phyloP scores from a whole-genome alignment of 352 stramenopile genomes.

The Blastocystis sp. region DNA sequence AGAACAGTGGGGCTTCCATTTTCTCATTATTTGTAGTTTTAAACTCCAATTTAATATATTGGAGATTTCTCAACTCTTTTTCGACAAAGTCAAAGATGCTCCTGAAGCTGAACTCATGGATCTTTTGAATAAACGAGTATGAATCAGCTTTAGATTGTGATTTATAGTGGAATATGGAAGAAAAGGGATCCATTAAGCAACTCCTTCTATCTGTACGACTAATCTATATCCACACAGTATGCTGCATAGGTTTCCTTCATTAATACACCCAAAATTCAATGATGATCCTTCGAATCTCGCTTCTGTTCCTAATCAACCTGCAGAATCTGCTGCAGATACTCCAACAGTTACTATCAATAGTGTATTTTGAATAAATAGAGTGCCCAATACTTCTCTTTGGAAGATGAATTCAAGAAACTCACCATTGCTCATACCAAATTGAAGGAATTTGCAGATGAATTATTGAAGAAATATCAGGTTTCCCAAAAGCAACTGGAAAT shows the following conservation, averaged over 20 bases:
- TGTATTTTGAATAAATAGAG: background rate
- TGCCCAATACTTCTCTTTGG: constrained; percentile 5
- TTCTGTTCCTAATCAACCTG: background rate
- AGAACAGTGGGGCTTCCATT: background rate
- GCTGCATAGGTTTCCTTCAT: background rate
- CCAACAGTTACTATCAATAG: background rate
- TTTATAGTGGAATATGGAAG: constrained; percentile 25
- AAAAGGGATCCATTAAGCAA: constrained; percentile 9
- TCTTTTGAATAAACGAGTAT: constrained; percentile 47
- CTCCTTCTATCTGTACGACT: background rate
- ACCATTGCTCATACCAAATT: constrained; percentile 29
- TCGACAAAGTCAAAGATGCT: constrained; percentile 2
- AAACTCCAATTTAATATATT: constrained; percentile 51
- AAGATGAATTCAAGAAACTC: constrained; percentile 43
- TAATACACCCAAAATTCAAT: background rate
- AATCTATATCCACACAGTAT: constrained; percentile 13
- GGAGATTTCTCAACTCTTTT: constrained; percentile 18
- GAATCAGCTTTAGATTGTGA: background rate
- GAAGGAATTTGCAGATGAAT: constrained; percentile 20
- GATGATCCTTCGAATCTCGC: background rate
- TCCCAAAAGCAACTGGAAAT: constrained; percentile 13
- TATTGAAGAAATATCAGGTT: background rate
- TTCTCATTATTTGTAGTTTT: background rate
- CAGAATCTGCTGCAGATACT: background rate
- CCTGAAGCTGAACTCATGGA: background rate